Base-by-base conservation (phyloP, 2,329 filamentous ascomycete species). In the Penicillium oxalicum region DNA sequence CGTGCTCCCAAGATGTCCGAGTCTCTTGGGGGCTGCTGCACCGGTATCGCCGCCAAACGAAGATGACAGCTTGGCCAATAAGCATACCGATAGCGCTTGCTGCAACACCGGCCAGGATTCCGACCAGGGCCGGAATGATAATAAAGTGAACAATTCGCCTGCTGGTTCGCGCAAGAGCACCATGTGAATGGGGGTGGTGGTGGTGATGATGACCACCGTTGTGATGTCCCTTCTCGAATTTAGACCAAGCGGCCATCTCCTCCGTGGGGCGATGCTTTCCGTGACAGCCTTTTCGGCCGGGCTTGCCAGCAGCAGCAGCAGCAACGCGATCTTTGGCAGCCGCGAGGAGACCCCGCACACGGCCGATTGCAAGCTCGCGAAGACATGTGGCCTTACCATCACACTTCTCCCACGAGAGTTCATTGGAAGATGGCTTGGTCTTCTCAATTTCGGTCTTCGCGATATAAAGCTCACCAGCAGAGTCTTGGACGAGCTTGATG, bases 71-170 rank as follows among this genome's bases (percentile, higher is more conserved):
- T 58, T 75, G 72, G 28, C 73, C 73, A 39, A 75, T 63, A n/a
- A 76, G 58, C 70, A 75, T 73, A 40, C 73, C 74, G 38, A 76
- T 54, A 8, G 69, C 70, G 50, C 69, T 72, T 27, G 73, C 72
- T 38, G 68, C 63, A 46, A 76, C 57, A 48, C 72, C 73, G 27
- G 72, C 72, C 26, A 73, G 59, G 29, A 76, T 63, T 37, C 74
- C 74, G 5, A 75, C 57, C n/a, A 73, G 55, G 28, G 71, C 70
- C 4, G 73, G 74, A 41, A 76, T 61, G 40, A 76, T 54, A 29
- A 75, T 69, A 53, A 73, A 70, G 37, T 68, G 70, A 25, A 76
- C 57, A 18, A 71, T 61, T 25, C 64, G 67, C 46, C 65, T 66
- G 51, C 70, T 59, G n/a, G 69, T 66, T 50, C 65, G 69, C 12